Evolutionary conservation across 768 basidiomycete genomes (phyloP), one percentile per base, ranked within the genome.

Genomic region (Lactarius tabidus): DNA sequence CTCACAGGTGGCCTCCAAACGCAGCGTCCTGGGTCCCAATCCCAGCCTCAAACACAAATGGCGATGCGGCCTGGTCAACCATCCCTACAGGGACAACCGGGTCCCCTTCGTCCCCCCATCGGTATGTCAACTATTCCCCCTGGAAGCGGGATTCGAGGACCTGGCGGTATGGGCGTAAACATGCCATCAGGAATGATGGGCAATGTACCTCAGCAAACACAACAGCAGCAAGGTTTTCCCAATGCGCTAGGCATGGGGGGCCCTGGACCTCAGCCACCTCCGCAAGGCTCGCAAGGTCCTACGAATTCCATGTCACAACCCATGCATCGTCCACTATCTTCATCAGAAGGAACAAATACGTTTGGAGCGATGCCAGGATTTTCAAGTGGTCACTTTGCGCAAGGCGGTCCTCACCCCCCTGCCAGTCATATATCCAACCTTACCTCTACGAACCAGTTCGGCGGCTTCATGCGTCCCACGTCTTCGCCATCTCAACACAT

Each of bases 181-280:
- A 73, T 79, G 10, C 78, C 77, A 67, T 72, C 79, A 36, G 81
- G 78, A 70, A 75, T 84, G 48, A 85, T 88, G 82, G 78, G 75
- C 65, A 77, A 65, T 67, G 72, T 78, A 59, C 20, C 74, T 17
- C 78, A 78, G 67, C 76, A 78, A 48, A 72, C 74, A 23, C 57
- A 68, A 14, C 64, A 68, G n/a, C 67, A 59, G 39, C 67, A 62
- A 41, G 60, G 56, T 38, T 64, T 57, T 58, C 53, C 62, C 23
- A 57, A 29, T 58, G 4, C 38, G 9, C 17, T 58, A n/a, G 48
- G 48, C 9, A 66, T 66, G 20, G 57, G 65, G 54, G 65, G 65
- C n/a, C 51, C 65, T 28, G 61, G 60, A 39, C n/a, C 60, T 14
- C 65, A 62, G 39, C 57, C 51, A 26, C 57, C 60, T 45, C 51